These are phyloP conservation scores for Apophysomyces elegans DNA, from an alignment of 371 early-diverging fungal genomes.

Conservation along the genomic window DNA sequence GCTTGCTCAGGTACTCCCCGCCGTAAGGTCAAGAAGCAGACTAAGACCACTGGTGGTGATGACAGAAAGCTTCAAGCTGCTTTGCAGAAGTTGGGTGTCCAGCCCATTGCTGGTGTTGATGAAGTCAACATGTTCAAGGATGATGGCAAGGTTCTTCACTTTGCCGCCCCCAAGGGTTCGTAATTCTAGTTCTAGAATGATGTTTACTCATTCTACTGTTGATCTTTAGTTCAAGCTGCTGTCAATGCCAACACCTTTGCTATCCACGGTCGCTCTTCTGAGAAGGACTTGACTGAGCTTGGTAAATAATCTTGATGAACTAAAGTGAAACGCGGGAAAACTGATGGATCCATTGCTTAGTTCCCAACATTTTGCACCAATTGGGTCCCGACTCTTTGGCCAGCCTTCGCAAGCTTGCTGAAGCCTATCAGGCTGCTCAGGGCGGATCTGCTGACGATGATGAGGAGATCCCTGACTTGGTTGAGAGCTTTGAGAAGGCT, in stretches of 20 bases:
- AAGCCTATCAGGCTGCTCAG: conserved; percentile 75
- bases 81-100: conserved; percentile 88
- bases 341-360: conserved; percentile 22
- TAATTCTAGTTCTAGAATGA: background rate
- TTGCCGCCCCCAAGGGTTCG: conserved; percentile 87
- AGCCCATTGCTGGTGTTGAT: conserved; percentile 86
- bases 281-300: conserved; percentile 91
- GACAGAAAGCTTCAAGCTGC: conserved; percentile 90
- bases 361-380: conserved; percentile 95
- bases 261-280: conserved; percentile 85
- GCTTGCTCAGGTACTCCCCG: conserved; percentile 84
- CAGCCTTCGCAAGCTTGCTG: conserved; percentile 87
- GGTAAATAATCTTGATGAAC: conserved; percentile 21
- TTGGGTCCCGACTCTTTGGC: conserved; percentile 94
- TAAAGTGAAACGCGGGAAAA: background rate
- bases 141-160: conserved; percentile 94
- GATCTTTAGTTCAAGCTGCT: conserved; percentile 75
- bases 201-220: background rate
- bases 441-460: conserved; percentile 61
- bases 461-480: conserved; percentile 82
- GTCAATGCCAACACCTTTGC: conserved; percentile 90
- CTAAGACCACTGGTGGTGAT: conserved; percentile 21
- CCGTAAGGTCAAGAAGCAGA: conserved; percentile 79
- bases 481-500: conserved; percentile 65
- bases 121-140: conserved; percentile 99